Base-by-base conservation (phyloP, 441 rosid genomes). In the Hypseocharis bilobata region DNA sequence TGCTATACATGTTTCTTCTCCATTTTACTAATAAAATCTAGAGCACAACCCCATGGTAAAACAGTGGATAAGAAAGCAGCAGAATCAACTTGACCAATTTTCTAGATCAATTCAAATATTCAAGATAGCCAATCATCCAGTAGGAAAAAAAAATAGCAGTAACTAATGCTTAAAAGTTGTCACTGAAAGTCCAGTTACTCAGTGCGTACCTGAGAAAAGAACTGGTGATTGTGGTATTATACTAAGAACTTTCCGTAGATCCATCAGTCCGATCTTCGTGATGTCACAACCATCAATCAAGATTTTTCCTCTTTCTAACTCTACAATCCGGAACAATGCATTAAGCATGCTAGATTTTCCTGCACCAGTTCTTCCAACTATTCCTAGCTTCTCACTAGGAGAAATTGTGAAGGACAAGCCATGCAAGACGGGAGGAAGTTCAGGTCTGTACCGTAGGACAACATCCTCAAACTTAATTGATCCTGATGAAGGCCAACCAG, bases 341-440 rank as follows among this genome's bases (percentile, higher is more conserved):
- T 92, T 92, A 55, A 92, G 74, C 85, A 92, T 88, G 77, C 98
- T 92, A 66, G 96, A 89, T 74, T 92, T 92, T 62, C 98, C 98
- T 19, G 98, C 98, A 7, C 98, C 98, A 13, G 98, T 92, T 75
- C 98, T 87, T 76, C 98, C 98, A 62, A 89, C 98, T 62, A 92
- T 83, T 51, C 96, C 98, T 34, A 92, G 81, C 81, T 92, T 92
- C 70, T 89, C 92, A 69, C 84, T 83, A 4, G 98, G 91, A 76
- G 83, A 77, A 64, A 92, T 71, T 23, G 76, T 58, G 72, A 92
- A 92, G 3, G 93, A 87, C 69, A 92, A 69, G 60, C 82, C 96
- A 78, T 86, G 95, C 58, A 92, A 73, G 67, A 92, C 98, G 0
- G 95, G 90, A 58, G 96, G 96, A 78, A 89, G 95, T 75, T 88